Conservation (phyloP, 2,329 filamentous ascomycete genomes). For the Alternaria infectoria region DNA sequence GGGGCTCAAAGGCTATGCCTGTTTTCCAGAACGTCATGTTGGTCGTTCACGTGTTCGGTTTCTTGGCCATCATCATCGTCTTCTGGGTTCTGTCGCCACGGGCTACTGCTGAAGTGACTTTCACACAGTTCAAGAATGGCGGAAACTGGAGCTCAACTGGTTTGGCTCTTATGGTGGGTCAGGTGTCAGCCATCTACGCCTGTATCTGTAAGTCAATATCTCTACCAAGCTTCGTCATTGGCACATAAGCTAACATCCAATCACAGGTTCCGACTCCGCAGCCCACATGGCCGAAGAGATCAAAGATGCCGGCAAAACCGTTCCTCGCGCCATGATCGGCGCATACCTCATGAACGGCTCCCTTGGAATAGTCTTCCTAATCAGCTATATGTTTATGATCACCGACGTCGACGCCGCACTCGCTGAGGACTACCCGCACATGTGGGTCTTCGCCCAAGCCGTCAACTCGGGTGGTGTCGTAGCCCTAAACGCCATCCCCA, state of each 20-base stretch:
- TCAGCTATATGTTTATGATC: constrained; percentile 45
- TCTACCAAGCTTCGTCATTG: background rate
- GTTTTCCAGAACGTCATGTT: constrained; percentile 46
- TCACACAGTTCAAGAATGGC: constrained; percentile 45
- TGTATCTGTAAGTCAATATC: constrained; percentile 37
- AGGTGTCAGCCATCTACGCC: constrained; percentile 47
- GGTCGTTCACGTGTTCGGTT: constrained; percentile 53
- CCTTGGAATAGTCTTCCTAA: constrained; percentile 44
- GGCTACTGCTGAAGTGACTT: constrained; percentile 36
- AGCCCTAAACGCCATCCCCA: constrained; percentile 40
- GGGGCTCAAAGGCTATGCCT: constrained; percentile 39
- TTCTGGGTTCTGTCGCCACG: constrained; percentile 45
- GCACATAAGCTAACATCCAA: constrained; percentile 11
- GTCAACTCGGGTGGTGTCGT: constrained; percentile 35
- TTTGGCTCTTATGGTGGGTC: constrained; percentile 49
- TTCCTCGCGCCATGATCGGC: constrained; percentile 52
- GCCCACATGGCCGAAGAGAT: constrained; percentile 55
- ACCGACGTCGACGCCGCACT: constrained; percentile 38
- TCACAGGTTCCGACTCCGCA: constrained; percentile 47
- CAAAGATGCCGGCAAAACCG: constrained; percentile 49
- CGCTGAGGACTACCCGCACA: constrained; percentile 42
- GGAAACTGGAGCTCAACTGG: constrained; percentile 50
- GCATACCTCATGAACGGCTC: constrained; percentile 49
- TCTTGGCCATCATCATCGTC: constrained; percentile 52
- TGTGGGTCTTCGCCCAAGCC: constrained; percentile 43